Evolutionary conservation across 805 yeast species (phyloP).

Genomic region (Wickerhamomyces sydowiorum): DNA sequence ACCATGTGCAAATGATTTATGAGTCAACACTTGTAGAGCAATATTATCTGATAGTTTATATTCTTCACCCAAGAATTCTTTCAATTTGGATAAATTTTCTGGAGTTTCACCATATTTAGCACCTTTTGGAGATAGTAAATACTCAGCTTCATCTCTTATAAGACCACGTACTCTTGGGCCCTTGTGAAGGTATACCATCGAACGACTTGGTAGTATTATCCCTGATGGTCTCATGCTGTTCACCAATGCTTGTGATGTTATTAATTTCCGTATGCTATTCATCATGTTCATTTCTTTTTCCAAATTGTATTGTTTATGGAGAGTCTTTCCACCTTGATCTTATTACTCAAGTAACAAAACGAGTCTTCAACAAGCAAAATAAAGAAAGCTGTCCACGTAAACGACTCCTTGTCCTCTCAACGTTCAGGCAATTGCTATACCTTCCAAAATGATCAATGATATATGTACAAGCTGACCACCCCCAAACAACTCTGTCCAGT

Average conservation of each 20-base stretch:
- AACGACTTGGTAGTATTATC: constrained; percentile 13
- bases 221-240: not conserved
- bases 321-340: too few relatives aligned
- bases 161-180: constrained; percentile 63
- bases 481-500: not conserved
- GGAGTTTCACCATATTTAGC: constrained; percentile 46
- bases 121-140: constrained; percentile 43
- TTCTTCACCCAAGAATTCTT: constrained; percentile 42
- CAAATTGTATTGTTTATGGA: too few relatives aligned
- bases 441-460: too few relatives aligned
- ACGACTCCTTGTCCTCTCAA: not conserved
- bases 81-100: constrained; percentile 43
- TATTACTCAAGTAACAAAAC: too few relatives aligned
- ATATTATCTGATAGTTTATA: constrained; percentile 54
- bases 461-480: not conserved
- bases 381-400: not conserved
- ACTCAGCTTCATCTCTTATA: constrained; percentile 62
- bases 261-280: constrained; percentile 9
- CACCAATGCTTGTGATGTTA: not conserved
- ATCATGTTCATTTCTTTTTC: too few relatives aligned
- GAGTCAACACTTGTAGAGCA: constrained; percentile 78
- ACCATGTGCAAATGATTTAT: constrained; percentile 93
- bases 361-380: not conserved
- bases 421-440: too few relatives aligned
- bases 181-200: constrained; percentile 33